Conservation (phyloP, 2,329 filamentous ascomycete species). For the Talaromyces sp. region DNA sequence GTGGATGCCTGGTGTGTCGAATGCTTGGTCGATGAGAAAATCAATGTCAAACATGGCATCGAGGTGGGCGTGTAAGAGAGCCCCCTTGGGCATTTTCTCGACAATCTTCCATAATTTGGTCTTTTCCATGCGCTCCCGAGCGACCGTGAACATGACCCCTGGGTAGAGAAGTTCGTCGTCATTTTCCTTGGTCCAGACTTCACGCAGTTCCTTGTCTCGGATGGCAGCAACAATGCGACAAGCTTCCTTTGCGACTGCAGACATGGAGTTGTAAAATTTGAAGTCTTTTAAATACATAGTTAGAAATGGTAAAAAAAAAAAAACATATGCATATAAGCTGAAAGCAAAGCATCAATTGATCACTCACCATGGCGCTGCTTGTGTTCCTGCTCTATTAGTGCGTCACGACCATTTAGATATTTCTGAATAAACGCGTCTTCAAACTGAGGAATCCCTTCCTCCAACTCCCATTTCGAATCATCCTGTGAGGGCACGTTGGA, state of each 20-base stretch:
- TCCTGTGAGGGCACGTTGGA: conserved; percentile 8
- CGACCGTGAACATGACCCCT: conserved; percentile 89
- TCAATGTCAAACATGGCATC: conserved; percentile 88
- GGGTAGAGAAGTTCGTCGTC: conserved; percentile 68
- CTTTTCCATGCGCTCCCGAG: conserved; percentile 77
- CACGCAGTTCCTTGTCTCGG: conserved; percentile 67
- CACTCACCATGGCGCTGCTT: conserved; percentile 69
- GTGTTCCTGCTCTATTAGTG: conserved; percentile 74
- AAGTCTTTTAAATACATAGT: conserved; percentile 17
- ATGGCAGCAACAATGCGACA: conserved; percentile 76
- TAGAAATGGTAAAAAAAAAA: background rate
- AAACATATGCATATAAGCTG: background rate
- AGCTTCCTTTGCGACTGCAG: conserved; percentile 71
- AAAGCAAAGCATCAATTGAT: background rate
- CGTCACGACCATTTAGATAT: conserved; percentile 70
- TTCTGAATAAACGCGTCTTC: conserved; percentile 75
- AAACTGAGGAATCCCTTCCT: conserved; percentile 41
- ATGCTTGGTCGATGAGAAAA: conserved; percentile 67
- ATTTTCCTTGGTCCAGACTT: conserved; percentile 67
- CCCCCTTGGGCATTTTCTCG: conserved; percentile 79
- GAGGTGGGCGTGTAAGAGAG: conserved; percentile 67
- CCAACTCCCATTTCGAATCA: conserved; percentile 28
- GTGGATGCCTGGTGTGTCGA: conserved; percentile 68
- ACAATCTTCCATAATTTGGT: conserved; percentile 84
- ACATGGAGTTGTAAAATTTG: conserved; percentile 50